Percentiles rank a stretch among this genome's conserved stretches.
These are phyloP conservation scores for Stenogyne calaminthoides DNA, from an alignment of 305 asterid species.

Conservation along the genomic window DNA sequence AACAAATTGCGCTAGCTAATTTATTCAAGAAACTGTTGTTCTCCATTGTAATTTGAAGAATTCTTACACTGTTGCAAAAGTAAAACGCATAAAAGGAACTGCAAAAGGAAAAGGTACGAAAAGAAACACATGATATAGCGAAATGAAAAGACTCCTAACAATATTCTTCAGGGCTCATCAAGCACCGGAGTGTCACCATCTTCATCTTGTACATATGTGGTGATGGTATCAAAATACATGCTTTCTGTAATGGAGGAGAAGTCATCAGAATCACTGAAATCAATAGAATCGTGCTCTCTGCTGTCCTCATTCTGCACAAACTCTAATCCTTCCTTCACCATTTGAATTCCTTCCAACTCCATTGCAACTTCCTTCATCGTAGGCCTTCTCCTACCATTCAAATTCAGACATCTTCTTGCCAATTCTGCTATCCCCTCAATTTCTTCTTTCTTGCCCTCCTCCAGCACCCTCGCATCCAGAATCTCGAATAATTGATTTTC, in stretches of 20 bases:
- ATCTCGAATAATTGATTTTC: slow-evolving; percentile 28
- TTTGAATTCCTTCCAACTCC: slow-evolving; percentile 30
- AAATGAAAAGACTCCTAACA: too few relatives aligned
- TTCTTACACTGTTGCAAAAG: too few relatives aligned
- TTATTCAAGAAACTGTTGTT: too few relatives aligned
- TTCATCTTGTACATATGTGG: neutral
- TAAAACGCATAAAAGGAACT: too few relatives aligned
- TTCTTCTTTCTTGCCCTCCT: slow-evolving; percentile 32
- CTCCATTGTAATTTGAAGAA: too few relatives aligned
- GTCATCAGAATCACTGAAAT: slow-evolving; percentile 1
- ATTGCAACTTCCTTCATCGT: slow-evolving; percentile 38
- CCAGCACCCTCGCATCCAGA: slow-evolving; percentile 30
- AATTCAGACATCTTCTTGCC: slow-evolving; percentile 34
- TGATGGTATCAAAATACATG: slow-evolving; percentile 3
- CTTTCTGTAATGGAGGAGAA: slow-evolving; percentile 20
- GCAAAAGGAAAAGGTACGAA: too few relatives aligned
- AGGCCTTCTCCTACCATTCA: slow-evolving; percentile 38
- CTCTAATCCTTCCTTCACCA: neutral
- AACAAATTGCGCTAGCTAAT: too few relatives aligned
- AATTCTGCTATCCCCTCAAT: slow-evolving; percentile 25
- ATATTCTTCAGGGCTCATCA: neutral
- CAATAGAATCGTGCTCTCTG: slow-evolving; percentile 13
- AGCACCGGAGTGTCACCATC: neutral
- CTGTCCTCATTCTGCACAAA: neutral
- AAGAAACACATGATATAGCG: too few relatives aligned